Evolutionary conservation across 805 yeast species (phyloP), one percentile per base, ranked within the genome.

Genomic region (Wickerhamiella kurtzmanii): DNA sequence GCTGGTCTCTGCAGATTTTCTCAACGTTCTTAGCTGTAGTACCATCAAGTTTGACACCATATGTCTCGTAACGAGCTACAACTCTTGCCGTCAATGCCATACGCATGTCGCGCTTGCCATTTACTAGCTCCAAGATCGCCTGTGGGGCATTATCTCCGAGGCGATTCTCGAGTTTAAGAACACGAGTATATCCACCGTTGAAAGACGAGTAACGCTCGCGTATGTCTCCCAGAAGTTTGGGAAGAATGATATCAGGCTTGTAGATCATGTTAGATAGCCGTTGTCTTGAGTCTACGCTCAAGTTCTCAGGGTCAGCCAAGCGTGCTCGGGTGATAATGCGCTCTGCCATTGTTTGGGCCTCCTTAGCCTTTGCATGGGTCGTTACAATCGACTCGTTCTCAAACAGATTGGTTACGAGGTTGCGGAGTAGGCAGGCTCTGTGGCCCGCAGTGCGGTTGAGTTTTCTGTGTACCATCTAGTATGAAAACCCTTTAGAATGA

Each of bases 101-200:
- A 56, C 80, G 76, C 71, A 83, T 73, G 60, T 85, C 95, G 49
- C 76, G 67, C 60, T 69, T 64, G 3, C 80, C 77, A 56, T 83
- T 95, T 1, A 89, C 94, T 43, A 92, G 69, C 64, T 92, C 98
- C 46, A 92, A 60, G 6, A 88, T 79, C 0, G 92, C 79, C 71
- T 84, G 92, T 28, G 88, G 88, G 0, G 96, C 95, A 51, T 79
- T 82, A 62, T 92, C 98, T 47, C 92, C 88, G 42, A 80, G 64
- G 54, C 97, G 73, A 16, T 88, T 86, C 63, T 92, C 97, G 50
- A 92, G 68, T 55, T 75, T 79, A 51, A 87, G 66, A 46, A 89
- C 76, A 55, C 97, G 76, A 2, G 96, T 86, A 67, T 80, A 89
- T 1, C 96, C 96, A 51, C 86, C 83, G 1, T 64, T 60, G 65